These are phyloP conservation scores for Pontederia paniculata DNA, from an alignment of 176 grass and related monocot species.

Conservation along the genomic window DNA sequence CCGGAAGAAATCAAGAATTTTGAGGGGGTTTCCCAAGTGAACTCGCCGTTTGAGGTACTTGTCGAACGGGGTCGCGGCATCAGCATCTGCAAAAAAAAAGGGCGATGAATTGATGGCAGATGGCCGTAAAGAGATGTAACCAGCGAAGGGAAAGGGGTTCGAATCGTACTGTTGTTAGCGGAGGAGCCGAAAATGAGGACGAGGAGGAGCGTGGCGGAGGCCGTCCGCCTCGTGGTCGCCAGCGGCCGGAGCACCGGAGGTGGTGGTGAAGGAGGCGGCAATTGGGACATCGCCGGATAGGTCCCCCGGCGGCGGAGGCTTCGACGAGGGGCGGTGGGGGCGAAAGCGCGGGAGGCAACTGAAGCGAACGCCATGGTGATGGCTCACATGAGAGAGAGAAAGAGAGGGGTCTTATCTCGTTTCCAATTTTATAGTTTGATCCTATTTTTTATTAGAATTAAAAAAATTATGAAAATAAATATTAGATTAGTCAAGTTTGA, in stretches of 20 bases:
- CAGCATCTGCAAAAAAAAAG: constrained; percentile 30
- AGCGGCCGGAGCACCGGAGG: neutral
- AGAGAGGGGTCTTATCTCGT: neutral
- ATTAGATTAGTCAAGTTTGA: no score
- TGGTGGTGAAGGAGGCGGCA: neutral
- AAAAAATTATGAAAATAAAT: no score
- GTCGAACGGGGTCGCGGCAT: constrained; percentile 50
- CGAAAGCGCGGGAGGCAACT: constrained; percentile 11
- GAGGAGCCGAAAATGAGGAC: constrained; percentile 12
- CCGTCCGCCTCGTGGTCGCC: constrained; percentile 18
- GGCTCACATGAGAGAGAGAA: constrained; percentile 9
- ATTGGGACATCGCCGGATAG: neutral
- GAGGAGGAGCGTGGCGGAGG: constrained; percentile 21
- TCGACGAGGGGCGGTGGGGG: neutral
- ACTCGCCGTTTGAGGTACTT: constrained; percentile 74
- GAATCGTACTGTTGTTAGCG: constrained; percentile 3
- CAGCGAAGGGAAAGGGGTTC: neutral
- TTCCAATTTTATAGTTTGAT: no score
- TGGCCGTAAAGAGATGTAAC: neutral
- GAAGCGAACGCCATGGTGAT: constrained; percentile 5
- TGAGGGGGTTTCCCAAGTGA: neutral
- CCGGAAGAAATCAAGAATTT: neutral
- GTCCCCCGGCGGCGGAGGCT: neutral
- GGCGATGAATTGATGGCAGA: constrained; percentile 3
- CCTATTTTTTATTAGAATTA: no score